Evolutionary conservation across 1,139 yeast species (phyloP), one percentile per base, ranked within the genome.

Genomic region (Geotrichum macrosporum): DNA sequence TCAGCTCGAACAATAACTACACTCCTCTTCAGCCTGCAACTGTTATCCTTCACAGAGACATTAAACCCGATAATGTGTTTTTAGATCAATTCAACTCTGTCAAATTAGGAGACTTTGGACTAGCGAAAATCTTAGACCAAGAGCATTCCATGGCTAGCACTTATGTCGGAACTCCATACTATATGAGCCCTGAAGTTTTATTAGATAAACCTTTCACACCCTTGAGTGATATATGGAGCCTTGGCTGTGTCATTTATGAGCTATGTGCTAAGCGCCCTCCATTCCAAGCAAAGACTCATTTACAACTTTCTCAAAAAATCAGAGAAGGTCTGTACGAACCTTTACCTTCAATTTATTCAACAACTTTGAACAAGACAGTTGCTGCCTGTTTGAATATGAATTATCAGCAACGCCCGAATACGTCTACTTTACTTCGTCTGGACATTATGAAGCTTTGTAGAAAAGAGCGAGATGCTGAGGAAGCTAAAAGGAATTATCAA

Each of bases 181-280:
- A 84, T 58, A 84, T 84, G 94, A 81, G 88, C n/a, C 94, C 94
- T 0, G 94, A 84, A 59, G 87, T 84, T 4, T 71, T 84, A 36
- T 74, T 78, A 73, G 92, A 83, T 59, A 75, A 80, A 57, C 92
- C 94, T 0, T 84, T 82, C 55, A 78, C 84, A 8, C 88, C 92
- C 1, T 84, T 82, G n/a, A 81, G 88, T 59, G 94, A 84, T 59
- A 69, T 77, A 9, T 77, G 71, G 81, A 75, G 69, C 33, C 64
- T 84, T 34, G 94, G 94, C 0, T 92, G 98, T 67, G 96, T 89
- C 1, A 75, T 92, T 51, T 92, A 82, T 64, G 98, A 92, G 61
- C 71, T 92, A 51, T 89, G 97, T 64, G 75, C 94, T 0, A 71
- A 87, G 48, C 81, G 77, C 56, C 97, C 97, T 0, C 98, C 98